Evolutionary conservation across 1,284 basidiomycete genomes (phyloP), one percentile per base, ranked within the genome.

Genomic region (Gymnopus androsaceus): DNA sequence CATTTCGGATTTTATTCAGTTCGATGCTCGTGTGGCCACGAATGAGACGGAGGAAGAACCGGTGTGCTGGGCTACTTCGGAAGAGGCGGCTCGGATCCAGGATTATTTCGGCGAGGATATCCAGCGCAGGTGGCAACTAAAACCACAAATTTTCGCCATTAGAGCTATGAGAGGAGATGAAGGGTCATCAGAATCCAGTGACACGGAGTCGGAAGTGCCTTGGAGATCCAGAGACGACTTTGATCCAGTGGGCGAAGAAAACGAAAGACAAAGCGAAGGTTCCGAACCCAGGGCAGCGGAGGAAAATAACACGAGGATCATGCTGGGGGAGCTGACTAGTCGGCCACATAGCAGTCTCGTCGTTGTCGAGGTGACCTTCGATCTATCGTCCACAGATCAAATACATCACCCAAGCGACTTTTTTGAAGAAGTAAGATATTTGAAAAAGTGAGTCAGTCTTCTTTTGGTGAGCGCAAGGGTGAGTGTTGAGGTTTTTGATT

Each of bases 401-500:
- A 36, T 54, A 31, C 42, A 54, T 25, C 12, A 47, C 2, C 52
- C 52, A 17, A 42, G 37, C 8, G 42, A 54, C 3, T 54, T 54
- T 31, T 54, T 36, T 25, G n/a, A 54, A 27, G 42, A 36, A n/a
- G 7, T 54, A 25, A 42, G 23, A 6, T 19, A 14, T 5, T 27
- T 54, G 21, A 36, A 46, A 21, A 46, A 23, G 52, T 54, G 12
- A n/a, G 44, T 41, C 8, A 12, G 34, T 41, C 38, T 9, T 44
- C 17, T 47, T 4, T 46, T 34, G n/a, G 7, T 21, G 9, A 23
- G 19, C 8, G n/a, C 17, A 21, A 21, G 11, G 14, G 8, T 21
- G 25, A 5, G 15, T 3, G 25, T 4, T 27, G 15, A n/a, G 36
- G 19, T 27, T 37, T 19, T 41, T 0, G 19, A 23, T 21, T 17